Percentiles rank a stretch among this genome's conserved stretches.
Conservation (phyloP, 495 filamentous ascomycete genomes). For the Xylaria acuta region DNA sequence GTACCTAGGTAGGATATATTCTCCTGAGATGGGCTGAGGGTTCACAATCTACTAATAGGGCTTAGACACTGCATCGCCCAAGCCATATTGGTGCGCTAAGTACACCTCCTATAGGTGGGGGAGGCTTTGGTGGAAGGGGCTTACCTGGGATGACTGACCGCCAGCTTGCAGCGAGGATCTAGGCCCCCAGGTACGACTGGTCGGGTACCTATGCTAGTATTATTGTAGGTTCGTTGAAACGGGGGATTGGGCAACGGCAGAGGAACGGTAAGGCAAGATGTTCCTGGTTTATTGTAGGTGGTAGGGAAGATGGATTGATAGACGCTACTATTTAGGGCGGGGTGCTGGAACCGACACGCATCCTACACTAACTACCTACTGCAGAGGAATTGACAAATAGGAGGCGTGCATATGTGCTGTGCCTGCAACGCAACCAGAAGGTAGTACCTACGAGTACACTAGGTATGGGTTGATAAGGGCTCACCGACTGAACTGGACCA, state of each 20-base stretch:
- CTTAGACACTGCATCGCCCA: conserved; percentile 14
- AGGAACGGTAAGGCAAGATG: background rate
- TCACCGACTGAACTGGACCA: background rate
- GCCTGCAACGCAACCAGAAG: conserved; percentile 12
- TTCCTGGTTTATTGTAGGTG: background rate
- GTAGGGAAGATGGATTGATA: background rate
- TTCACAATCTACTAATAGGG: conserved; percentile 17
- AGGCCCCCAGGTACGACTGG: background rate
- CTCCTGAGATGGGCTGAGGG: background rate
- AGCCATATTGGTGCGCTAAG: background rate
- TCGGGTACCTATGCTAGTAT: background rate
- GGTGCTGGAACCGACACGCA: conserved; percentile 19
- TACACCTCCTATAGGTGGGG: conserved; percentile 7
- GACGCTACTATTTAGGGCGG: conserved; percentile 9
- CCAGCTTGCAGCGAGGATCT: background rate
- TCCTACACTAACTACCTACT: no score
- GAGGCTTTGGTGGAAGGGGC: background rate
- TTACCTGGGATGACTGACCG: conserved; percentile 5
- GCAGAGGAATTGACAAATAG: conserved; percentile 11
- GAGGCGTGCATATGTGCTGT: background rate
- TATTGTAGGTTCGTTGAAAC: background rate
- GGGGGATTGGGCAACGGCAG: background rate
- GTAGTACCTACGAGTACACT: background rate
- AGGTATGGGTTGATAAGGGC: background rate
- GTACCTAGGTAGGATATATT: background rate